Evolutionary conservation across 2,329 filamentous ascomycete genomes (phyloP).

Genomic region (Ophiostoma montium): DNA sequence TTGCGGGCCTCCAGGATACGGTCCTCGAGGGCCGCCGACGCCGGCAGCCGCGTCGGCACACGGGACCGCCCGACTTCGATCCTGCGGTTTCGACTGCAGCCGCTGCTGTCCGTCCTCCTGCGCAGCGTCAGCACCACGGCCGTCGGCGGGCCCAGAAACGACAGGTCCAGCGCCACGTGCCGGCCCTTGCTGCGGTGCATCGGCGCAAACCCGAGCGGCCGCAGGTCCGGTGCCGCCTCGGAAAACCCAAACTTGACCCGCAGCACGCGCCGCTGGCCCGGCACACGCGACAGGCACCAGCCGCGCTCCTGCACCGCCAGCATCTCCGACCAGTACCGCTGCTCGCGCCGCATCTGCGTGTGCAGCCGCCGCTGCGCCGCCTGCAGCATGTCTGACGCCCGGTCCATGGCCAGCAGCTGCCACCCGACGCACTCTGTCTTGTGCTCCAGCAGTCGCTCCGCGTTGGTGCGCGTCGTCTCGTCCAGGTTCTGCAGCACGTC

Average conservation of each 20-base stretch:
- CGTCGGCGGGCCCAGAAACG: slow-evolving; percentile 32
- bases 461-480: slow-evolving; percentile 18
- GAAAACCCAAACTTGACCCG: slow-evolving; percentile 83
- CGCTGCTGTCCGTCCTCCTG: background rate
- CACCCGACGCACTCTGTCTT: slow-evolving; percentile 51
- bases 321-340: slow-evolving; percentile 79
- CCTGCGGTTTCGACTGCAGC: too few species aligned
- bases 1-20: slow-evolving; percentile 63
- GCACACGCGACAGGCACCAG: slow-evolving; percentile 73
- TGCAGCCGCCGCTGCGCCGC: slow-evolving; percentile 59
- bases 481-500: slow-evolving; percentile 17
- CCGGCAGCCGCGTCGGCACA: slow-evolving; percentile 13
- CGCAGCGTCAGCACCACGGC: slow-evolving; percentile 8
- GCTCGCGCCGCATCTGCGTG: slow-evolving; percentile 65
- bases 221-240: slow-evolving; percentile 51
- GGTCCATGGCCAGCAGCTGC: slow-evolving; percentile 63
- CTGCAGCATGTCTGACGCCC: slow-evolving; percentile 58
- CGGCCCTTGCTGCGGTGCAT: slow-evolving; percentile 64
- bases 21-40: slow-evolving; percentile 47
- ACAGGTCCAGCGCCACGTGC: slow-evolving; percentile 56
- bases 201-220: slow-evolving; percentile 63
- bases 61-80: background rate
- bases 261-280: slow-evolving; percentile 56
- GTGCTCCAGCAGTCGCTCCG: slow-evolving; percentile 36
- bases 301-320: slow-evolving; percentile 67